Evolutionary conservation across 345 rosid species (phyloP).

Genomic region (Microcos paniculata): DNA sequence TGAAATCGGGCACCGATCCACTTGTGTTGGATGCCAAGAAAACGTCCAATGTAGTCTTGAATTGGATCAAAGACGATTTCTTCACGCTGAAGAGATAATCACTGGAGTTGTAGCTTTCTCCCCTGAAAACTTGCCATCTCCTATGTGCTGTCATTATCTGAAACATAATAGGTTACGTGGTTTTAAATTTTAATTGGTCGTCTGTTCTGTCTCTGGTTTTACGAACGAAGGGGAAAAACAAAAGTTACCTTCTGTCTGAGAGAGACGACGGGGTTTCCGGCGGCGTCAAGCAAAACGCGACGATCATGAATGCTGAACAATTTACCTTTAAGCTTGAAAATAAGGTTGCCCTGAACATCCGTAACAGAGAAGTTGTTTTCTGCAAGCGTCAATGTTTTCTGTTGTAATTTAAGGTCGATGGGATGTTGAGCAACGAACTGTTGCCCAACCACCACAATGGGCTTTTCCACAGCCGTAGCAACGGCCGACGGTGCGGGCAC

Average conservation of each 20-base stretch:
- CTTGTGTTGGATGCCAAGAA: slow-evolving; percentile 45
- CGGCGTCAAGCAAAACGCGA: slow-evolving; percentile 31
- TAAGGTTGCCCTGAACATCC: slow-evolving; percentile 27
- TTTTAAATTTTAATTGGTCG: too few species aligned
- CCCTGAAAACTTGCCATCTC: slow-evolving; percentile 58
- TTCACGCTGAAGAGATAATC: slow-evolving; percentile 55
- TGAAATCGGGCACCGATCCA: slow-evolving; percentile 44
- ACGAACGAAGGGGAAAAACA: too few species aligned
- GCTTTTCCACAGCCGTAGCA: background rate
- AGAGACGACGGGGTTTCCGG: slow-evolving; percentile 30
- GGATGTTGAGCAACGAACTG: slow-evolving; percentile 31
- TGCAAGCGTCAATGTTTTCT: slow-evolving; percentile 19
- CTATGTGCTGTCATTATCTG: slow-evolving; percentile 43
- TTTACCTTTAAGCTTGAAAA: slow-evolving; percentile 33
- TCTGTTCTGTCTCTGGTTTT: too few species aligned
- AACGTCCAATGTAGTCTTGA: slow-evolving; percentile 47
- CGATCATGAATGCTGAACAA: slow-evolving; percentile 27
- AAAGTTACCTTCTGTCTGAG: slow-evolving; percentile 40
- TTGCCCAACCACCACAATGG: slow-evolving; percentile 37
- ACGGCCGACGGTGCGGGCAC: background rate
- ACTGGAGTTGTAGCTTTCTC: slow-evolving; percentile 43
- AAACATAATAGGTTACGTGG: too few species aligned
- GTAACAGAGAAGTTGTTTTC: slow-evolving; percentile 24
- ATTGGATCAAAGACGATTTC: slow-evolving; percentile 38
- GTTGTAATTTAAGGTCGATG: slow-evolving; percentile 18